Evolutionary conservation across 2,329 filamentous ascomycete genomes (phyloP).

Genomic region (Trichothecium roseum): DNA sequence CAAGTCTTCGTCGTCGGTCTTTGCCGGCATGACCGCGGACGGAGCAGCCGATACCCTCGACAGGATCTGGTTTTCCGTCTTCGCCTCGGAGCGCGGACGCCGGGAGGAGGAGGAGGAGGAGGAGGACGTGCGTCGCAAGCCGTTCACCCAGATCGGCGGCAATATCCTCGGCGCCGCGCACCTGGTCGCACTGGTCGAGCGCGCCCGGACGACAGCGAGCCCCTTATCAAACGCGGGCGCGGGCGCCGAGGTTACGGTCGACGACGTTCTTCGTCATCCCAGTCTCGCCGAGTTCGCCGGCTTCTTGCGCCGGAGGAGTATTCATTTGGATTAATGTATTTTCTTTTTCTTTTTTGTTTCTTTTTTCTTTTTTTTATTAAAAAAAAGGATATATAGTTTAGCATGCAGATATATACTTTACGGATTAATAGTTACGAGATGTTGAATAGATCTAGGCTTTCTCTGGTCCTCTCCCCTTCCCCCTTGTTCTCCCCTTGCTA

Average conservation of each 20-base stretch:
- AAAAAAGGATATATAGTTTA: too few relatives aligned
- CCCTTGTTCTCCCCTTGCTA: too few relatives aligned
- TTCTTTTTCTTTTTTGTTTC: conserved; percentile 1
- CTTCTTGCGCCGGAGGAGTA: conserved; percentile 2
- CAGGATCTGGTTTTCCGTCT: conserved; percentile 4
- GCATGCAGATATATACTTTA: too few relatives aligned
- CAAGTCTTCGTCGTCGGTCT: background rate
- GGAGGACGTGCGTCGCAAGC: conserved; percentile 1
- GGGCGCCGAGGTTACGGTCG: conserved; percentile 3
- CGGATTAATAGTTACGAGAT: too few relatives aligned
- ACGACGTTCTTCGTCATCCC: conserved; percentile 4
- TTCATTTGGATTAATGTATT: background rate
- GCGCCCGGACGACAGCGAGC: conserved; percentile 1
- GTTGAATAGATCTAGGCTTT: too few relatives aligned
- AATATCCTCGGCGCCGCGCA: conserved; percentile 3
- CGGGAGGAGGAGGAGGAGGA: background rate
- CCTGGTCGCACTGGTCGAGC: conserved; percentile 3
- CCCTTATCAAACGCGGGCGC: background rate
- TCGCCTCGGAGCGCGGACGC: background rate
- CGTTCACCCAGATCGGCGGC: conserved; percentile 4
- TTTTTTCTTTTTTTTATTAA: conserved; percentile 1
- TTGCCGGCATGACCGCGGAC: conserved; percentile 1
- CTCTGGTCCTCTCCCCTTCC: too few relatives aligned
- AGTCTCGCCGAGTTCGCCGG: conserved; percentile 4
- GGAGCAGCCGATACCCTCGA: conserved; percentile 1